Conservation (phyloP, 352 stramenopile species). For the Phytophthora gonapodyides region DNA sequence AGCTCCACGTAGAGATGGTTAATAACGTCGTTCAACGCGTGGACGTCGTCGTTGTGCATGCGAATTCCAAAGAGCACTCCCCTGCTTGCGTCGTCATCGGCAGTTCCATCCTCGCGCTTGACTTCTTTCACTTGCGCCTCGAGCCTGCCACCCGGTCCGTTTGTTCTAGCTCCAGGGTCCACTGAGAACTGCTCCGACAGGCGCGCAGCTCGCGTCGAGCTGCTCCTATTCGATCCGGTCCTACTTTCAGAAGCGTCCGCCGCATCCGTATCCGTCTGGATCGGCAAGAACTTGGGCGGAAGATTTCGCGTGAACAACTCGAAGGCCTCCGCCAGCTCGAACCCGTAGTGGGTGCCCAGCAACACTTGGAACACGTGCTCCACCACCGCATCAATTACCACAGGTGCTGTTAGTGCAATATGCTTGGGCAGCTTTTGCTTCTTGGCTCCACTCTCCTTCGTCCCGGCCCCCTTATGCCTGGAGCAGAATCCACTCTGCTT, state of each 20-base stretch:
- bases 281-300: slow-evolving; percentile 47
- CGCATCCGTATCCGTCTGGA: slow-evolving; percentile 46
- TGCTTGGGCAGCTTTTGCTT: slow-evolving; percentile 74
- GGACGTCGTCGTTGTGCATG: slow-evolving; percentile 88
- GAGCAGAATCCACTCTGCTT: slow-evolving; percentile 80
- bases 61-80: slow-evolving; percentile 56
- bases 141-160: slow-evolving; percentile 33
- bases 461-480: slow-evolving; percentile 68
- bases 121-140: slow-evolving; percentile 30
- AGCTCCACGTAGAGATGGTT: slow-evolving; percentile 65
- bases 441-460: slow-evolving; percentile 37
- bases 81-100: slow-evolving; percentile 5
- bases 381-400: slow-evolving; percentile 79
- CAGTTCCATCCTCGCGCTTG: slow-evolving; percentile 16
- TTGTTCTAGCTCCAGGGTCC: slow-evolving; percentile 23
- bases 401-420: slow-evolving; percentile 48
- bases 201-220: slow-evolving; percentile 17
- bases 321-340: slow-evolving; percentile 75
- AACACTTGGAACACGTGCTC: slow-evolving; percentile 78
- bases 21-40: slow-evolving; percentile 76
- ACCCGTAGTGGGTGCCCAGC: slow-evolving; percentile 63
- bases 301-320: slow-evolving; percentile 71
- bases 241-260: slow-evolving; percentile 15
- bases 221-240: slow-evolving; percentile 2
- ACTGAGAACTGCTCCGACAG: slow-evolving; percentile 28